Evolutionary conservation across 2,329 filamentous ascomycete species (phyloP), one percentile per base, ranked within the genome.

Genomic region (Proliferodiscus dingleyae): DNA sequence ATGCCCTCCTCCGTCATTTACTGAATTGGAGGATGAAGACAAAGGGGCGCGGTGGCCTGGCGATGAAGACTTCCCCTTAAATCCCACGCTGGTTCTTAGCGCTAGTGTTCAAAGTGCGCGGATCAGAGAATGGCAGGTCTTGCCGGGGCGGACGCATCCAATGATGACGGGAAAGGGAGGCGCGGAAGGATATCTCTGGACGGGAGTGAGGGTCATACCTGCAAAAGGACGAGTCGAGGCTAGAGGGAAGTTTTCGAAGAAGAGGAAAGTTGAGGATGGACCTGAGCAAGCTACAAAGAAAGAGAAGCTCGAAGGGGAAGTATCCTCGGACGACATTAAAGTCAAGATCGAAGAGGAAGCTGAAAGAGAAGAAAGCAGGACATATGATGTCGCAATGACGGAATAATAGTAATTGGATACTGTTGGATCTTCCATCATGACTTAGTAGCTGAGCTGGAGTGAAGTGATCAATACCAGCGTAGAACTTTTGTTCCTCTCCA

Each of bases 141-240:
- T 98, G 37, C 93, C 93, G 0, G 87, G 89, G 1, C 73, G 93
- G 43, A 97, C 93, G 42, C 93, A 98, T 69, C 93, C 93, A 5
- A 67, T 94, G 45, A 98, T 98, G 93, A 95, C 87, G 49, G 82
- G 82, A 29, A 77, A 79, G 32, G 93, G 93, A 16, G 91, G 91
- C 1, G 81, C 89, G 0, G 91, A 97, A 61, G 93, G 93, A 0
- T 98, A 88, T 64, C 64, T 98, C 3, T 89, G 97, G 56, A 91
- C 89, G 22, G 91, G 78, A 0, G 87, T 85, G 63, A 79, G 83
- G 55, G 89, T 93, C 1, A 70, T 91, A 37, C 93, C 93, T 0
- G 81, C 86, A 0, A 79, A 87, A 58, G 88, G 87, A 2, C 81
- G 77, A 57, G 84, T 96, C 4, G 84, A 89, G 60, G 91, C 91